Percentiles rank a stretch among this genome's conserved stretches.
These are phyloP conservation scores for Curvularia lunata DNA, from an alignment of 2,329 filamentous ascomycete genomes.

Conservation along the genomic window DNA sequence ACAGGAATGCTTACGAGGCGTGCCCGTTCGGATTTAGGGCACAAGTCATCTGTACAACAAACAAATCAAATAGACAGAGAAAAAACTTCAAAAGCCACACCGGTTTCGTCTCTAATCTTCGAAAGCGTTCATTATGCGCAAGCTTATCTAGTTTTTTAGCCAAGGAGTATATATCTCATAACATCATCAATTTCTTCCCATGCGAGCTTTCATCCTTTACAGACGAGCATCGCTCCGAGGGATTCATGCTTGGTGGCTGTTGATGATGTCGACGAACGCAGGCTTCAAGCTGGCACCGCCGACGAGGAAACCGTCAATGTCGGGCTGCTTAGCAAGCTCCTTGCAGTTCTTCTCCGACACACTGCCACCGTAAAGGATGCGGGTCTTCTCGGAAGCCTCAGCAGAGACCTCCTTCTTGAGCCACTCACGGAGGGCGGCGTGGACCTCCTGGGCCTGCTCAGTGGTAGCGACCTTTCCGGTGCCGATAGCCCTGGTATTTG, in stretches of 20 bases:
- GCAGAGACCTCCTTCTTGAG: constrained; percentile 75
- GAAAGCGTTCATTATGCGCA: constrained; percentile 15
- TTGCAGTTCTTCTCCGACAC: constrained; percentile 98
- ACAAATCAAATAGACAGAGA: constrained; percentile 19
- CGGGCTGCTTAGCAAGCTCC: constrained; percentile 87
- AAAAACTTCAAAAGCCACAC: not conserved
- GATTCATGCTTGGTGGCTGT: constrained; percentile 57
- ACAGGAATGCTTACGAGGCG: not conserved
- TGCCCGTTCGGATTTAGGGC: not conserved
- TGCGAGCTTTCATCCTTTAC: constrained; percentile 37
- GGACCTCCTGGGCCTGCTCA: constrained; percentile 53
- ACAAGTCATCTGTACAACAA: constrained; percentile 32
- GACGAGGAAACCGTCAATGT: constrained; percentile 98
- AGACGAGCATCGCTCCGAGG: constrained; percentile 45
- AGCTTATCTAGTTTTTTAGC: constrained; percentile 4
- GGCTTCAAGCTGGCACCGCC: constrained; percentile 97
- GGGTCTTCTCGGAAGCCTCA: constrained; percentile 81
- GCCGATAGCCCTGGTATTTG: constrained; percentile 67
- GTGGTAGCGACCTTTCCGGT: constrained; percentile 68
- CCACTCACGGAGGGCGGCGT: constrained; percentile 87
- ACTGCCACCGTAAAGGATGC: constrained; percentile 95
- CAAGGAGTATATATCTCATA: constrained; percentile 3
- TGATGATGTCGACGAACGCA: constrained; percentile 79
- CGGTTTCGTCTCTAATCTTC: not conserved
- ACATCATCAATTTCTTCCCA: constrained; percentile 2